These are phyloP conservation scores for Remersonia thermophila DNA, from an alignment of 2,329 filamentous ascomycete genomes.

Conservation along the genomic window DNA sequence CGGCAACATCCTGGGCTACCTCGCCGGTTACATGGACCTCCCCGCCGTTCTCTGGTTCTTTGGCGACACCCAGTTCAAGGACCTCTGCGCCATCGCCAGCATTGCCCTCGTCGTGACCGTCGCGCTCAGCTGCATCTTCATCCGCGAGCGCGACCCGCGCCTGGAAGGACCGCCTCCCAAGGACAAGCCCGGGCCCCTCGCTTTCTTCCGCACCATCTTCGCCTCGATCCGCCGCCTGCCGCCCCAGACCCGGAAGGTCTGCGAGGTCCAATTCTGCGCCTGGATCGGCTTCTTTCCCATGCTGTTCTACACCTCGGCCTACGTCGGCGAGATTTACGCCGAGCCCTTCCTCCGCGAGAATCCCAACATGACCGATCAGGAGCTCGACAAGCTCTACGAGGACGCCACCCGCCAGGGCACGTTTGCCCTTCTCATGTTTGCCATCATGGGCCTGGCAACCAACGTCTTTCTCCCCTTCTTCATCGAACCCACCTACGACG, in stretches of 20 bases:
- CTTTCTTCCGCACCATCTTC: conserved; percentile 71
- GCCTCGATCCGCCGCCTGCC: conserved; percentile 67
- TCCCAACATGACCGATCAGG: conserved; percentile 60
- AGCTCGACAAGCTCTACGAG: conserved; percentile 74
- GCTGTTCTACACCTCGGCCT: conserved; percentile 89
- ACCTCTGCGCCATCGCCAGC: conserved; percentile 75
- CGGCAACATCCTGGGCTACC: conserved; percentile 82
- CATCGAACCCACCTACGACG: conserved; percentile 67
- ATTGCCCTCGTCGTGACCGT: conserved; percentile 60
- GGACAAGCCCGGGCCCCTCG: conserved; percentile 52
- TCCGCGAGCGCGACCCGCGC: conserved; percentile 71
- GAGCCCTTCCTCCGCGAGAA: conserved; percentile 68
- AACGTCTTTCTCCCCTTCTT: conserved; percentile 80
- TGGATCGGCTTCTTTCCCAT: conserved; percentile 97
- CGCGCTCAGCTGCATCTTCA: conserved; percentile 52
- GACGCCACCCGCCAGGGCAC: conserved; percentile 77
- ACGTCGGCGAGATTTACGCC: conserved; percentile 84
- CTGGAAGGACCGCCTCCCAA: conserved; percentile 51
- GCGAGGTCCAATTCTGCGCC: conserved; percentile 69
- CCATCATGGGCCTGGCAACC: conserved; percentile 67
- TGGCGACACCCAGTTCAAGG: conserved; percentile 83
- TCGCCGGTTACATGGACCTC: conserved; percentile 75
- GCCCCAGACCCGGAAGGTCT: conserved; percentile 70
- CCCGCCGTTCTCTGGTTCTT: conserved; percentile 65
- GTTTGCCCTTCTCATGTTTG: conserved; percentile 79